Conservation (phyloP, 2,329 filamentous ascomycete genomes). For the Tolypocladium capitatum region DNA sequence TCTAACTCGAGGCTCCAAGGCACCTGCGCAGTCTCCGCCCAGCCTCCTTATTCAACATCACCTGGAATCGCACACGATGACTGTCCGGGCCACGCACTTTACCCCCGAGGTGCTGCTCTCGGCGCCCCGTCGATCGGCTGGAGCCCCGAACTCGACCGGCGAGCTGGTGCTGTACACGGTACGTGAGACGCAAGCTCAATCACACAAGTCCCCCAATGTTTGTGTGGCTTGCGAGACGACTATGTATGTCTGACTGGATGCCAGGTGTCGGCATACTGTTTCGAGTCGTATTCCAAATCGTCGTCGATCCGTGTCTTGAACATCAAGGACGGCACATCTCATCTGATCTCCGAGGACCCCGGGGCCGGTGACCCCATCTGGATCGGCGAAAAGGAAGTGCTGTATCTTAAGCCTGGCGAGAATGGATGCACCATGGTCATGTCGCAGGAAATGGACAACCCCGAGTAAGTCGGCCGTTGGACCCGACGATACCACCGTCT, state of each 20-base stretch:
- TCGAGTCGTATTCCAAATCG: conserved; percentile 56
- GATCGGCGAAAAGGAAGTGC: conserved; percentile 54
- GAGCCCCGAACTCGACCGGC: conserved; percentile 54
- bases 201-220: no score
- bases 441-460: conserved; percentile 21
- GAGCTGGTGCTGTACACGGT: conserved; percentile 53
- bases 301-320: conserved; percentile 60
- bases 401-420: conserved; percentile 38
- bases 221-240: background rate
- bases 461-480: conserved; percentile 21
- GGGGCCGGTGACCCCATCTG: conserved; percentile 61
- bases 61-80: conserved; percentile 36
- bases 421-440: conserved; percentile 35
- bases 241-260: background rate
- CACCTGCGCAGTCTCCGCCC: background rate
- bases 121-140: conserved; percentile 58
- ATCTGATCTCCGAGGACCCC: conserved; percentile 49
- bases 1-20: background rate
- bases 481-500: conserved; percentile 1
- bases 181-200: conserved; percentile 7
- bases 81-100: conserved; percentile 55
- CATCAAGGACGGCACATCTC: conserved; percentile 51
- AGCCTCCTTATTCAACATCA: background rate
- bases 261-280: conserved; percentile 63
- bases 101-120: conserved; percentile 66